These are phyloP conservation scores for Dissophora globulifera DNA, from an alignment of 192 early-diverging fungal genomes.

Conservation along the genomic window DNA sequence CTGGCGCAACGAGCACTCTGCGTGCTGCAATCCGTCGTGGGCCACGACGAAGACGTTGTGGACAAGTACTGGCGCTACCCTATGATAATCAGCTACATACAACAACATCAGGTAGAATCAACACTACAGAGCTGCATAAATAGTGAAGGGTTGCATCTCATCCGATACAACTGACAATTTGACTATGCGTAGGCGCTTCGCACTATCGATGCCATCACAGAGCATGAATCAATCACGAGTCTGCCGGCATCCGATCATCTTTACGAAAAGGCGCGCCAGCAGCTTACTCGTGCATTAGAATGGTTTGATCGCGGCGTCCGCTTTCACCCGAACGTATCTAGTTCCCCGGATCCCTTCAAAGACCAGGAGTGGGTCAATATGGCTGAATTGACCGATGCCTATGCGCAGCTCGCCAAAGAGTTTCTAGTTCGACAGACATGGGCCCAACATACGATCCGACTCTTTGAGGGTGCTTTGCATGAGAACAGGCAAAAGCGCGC, in stretches of 20 bases:
- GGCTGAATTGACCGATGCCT: constrained; percentile 5
- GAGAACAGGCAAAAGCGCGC: not conserved
- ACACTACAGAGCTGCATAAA: not conserved
- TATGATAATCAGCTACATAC: constrained; percentile 16
- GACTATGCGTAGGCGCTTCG: not conserved
- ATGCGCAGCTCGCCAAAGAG: not conserved
- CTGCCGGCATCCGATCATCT: constrained; percentile 1
- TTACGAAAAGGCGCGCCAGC: not conserved
- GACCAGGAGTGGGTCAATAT: constrained; percentile 20
- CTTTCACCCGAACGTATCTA: not conserved
- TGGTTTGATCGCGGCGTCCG: constrained; percentile 20
- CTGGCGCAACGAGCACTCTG: constrained; percentile 1
- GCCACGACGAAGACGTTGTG: not conserved
- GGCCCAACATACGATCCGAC: constrained; percentile 1
- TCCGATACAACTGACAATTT: not conserved
- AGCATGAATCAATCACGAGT: not conserved
- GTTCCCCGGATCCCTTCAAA: not conserved
- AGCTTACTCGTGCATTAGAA: not conserved
- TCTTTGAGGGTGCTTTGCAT: constrained; percentile 5
- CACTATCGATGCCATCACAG: constrained; percentile 2
- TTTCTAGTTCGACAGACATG: constrained; percentile 10
- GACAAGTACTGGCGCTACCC: constrained; percentile 32
- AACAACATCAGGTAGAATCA: constrained; percentile 11
- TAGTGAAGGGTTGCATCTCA: no score
- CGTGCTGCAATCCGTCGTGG: not conserved